Base-by-base conservation (phyloP, 768 basidiomycete species). In the Cantharellus cinnabarinus region DNA sequence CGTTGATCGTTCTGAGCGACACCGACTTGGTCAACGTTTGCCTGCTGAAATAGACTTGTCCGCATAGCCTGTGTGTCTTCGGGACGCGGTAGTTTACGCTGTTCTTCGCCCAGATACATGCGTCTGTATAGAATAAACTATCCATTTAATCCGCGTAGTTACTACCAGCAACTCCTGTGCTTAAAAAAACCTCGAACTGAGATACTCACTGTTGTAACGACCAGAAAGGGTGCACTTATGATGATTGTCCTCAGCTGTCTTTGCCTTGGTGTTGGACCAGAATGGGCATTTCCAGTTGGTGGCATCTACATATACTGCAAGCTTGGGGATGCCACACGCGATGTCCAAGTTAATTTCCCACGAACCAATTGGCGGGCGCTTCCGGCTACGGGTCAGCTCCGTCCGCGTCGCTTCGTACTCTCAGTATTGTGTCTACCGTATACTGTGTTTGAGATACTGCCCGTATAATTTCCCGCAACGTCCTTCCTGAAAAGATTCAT, bases 171-270 rank as follows among this genome's bases (percentile, higher is more conserved):
- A 29, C 20, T 29, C 20, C 20, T 29, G 20, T 29, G 20, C 20
- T 15, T 35, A 51, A 7, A 40, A 42, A 50, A 58, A 10, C 39
- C 53, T 44, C 39, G 56, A 58, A 37, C 42, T 38, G 54, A 64
- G 42, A 54, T 50, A 34, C 39, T 50, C 50, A 85, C 83, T 55
- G 80, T 77, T 7, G 78, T 78, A 3, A 76, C 81, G 37, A 75
- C 79, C 56, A 84, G 79, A 50, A 85, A 75, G 2, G 83, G 83
- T 7, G 80, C 63, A 0, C 81, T 74, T 44, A 82, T 71, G 50
- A 85, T 80, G 60, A 85, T 76, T 37, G 74, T 77, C 29, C 74
- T 74, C 57, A 75, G 67, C 61, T 71, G 69, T 50, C 69, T 72
- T 48, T 73, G 75, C 64, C 77, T 72, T 4, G 73, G 73, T 34